Conservation (phyloP, 192 early-diverging fungal genomes). For the Chytriomyces sp. region DNA sequence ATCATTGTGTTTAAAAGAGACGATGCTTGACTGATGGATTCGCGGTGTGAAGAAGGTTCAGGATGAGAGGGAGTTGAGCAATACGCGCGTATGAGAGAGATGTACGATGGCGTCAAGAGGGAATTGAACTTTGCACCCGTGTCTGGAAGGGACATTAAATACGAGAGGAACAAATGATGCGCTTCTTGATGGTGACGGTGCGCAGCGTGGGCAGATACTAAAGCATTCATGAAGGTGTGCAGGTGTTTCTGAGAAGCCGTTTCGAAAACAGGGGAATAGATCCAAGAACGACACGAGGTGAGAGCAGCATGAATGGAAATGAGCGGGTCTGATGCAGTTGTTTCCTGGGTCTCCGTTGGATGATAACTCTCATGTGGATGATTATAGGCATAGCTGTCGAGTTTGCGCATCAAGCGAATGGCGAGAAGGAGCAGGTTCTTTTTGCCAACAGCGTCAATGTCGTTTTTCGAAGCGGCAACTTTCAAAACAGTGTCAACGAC, state of each 20-base stretch:
- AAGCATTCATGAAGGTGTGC: background rate
- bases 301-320: too few relatives aligned
- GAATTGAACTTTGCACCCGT: background rate
- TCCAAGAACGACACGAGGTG: too few relatives aligned
- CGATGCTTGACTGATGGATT: background rate
- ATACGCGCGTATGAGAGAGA: background rate
- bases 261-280: background rate
- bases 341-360: too few relatives aligned
- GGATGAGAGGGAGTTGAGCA: background rate
- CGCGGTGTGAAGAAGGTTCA: background rate
- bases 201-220: background rate
- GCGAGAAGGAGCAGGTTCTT: too few relatives aligned
- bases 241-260: background rate
- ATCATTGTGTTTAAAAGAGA: constrained; percentile 2
- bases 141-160: background rate
- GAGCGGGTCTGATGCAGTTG: too few relatives aligned
- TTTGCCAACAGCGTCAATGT: too few relatives aligned
- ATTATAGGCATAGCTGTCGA: too few relatives aligned
- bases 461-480: too few relatives aligned
- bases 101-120: background rate
- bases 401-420: too few relatives aligned
- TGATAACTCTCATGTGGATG: too few relatives aligned
- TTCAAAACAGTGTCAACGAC: too few relatives aligned
- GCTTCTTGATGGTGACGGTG: background rate
- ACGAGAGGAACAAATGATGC: background rate